Evolutionary conservation across 2,329 filamentous ascomycete genomes (phyloP).

Genomic region (Phyllosticta citrichinensis): DNA sequence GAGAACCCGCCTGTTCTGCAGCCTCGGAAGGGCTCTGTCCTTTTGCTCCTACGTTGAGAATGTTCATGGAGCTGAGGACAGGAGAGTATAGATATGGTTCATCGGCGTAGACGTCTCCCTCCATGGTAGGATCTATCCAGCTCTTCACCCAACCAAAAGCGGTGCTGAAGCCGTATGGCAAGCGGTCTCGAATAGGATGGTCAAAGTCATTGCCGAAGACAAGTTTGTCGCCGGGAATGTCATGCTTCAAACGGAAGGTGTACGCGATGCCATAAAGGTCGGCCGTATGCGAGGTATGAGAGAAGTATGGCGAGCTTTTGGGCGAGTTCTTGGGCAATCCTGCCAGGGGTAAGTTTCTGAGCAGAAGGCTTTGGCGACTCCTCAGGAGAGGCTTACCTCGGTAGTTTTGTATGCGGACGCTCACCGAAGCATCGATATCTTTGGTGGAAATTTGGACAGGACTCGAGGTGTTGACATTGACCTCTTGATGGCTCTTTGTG

Average conservation of each 20-base stretch:
- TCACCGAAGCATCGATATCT: slow-evolving; percentile 56
- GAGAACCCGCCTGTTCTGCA: slow-evolving; percentile 41
- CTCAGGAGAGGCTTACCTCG: slow-evolving; percentile 25
- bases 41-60: slow-evolving; percentile 53
- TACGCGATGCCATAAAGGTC: slow-evolving; percentile 84
- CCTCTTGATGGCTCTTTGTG: slow-evolving; percentile 55
- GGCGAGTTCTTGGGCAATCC: slow-evolving; percentile 67
- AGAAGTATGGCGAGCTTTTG: slow-evolving; percentile 67
- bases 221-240: slow-evolving; percentile 59
- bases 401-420: slow-evolving; percentile 62
- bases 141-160: slow-evolving; percentile 80
- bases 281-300: slow-evolving; percentile 52
- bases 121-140: slow-evolving; percentile 83
- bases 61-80: slow-evolving; percentile 70
- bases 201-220: slow-evolving; percentile 97
- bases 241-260: slow-evolving; percentile 60
- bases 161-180: slow-evolving; percentile 78
- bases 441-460: slow-evolving; percentile 54
- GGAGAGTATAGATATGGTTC: slow-evolving; percentile 78
- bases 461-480: slow-evolving; percentile 63
- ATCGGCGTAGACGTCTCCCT: slow-evolving; percentile 83
- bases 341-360: slow-evolving; percentile 14
- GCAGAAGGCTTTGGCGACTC: not conserved
- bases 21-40: slow-evolving; percentile 23
- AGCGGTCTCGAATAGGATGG: slow-evolving; percentile 70